A percentile compares a stretch with the other conserved stretches of the same genome.
Evolutionary conservation across 805 yeast species (phyloP).

Genomic region (Candida wancherniae): DNA sequence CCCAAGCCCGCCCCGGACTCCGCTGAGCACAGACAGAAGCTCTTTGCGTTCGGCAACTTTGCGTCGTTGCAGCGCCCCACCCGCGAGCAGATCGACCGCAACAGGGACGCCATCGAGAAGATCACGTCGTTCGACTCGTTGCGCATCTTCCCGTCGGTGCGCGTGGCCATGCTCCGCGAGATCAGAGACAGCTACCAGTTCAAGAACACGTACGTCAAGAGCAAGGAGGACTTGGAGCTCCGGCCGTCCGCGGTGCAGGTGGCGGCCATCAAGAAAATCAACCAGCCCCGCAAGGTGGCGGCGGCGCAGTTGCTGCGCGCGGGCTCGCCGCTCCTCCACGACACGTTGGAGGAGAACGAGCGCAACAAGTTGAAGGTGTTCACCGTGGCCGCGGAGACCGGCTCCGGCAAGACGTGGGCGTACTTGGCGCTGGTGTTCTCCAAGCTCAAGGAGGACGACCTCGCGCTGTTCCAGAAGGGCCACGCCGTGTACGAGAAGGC

Average conservation of each 20-base stretch:
- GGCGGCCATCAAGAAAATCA: constrained; percentile 58
- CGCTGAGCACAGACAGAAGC: constrained; percentile 10
- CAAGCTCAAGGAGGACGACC: constrained; percentile 56
- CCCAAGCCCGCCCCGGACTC: too few species aligned
- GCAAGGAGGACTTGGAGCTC: constrained; percentile 30
- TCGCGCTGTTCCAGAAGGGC: constrained; percentile 19
- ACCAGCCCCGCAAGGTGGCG: constrained; percentile 37
- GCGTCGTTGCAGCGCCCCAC: constrained; percentile 19
- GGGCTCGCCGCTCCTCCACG: constrained; percentile 23
- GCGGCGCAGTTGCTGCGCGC: constrained; percentile 23
- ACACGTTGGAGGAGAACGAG: constrained; percentile 27
- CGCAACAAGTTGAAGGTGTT: constrained; percentile 47
- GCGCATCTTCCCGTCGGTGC: constrained; percentile 60
- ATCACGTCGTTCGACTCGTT: constrained; percentile 63
- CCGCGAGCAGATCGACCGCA: constrained; percentile 15
- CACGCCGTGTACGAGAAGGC: constrained; percentile 19
- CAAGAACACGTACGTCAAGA: constrained; percentile 28
- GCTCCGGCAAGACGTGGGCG: constrained; percentile 95
- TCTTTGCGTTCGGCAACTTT: constrained; percentile 20
- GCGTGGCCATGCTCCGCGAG: constrained; percentile 54
- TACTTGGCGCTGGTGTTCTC: constrained; percentile 75
- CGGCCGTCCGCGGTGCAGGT: constrained; percentile 80
- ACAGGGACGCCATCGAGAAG: constrained; percentile 31
- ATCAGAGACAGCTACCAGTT: constrained; percentile 38
- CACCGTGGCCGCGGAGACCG: constrained; percentile 93